phyloP scores from a whole-genome alignment of 352 stramenopile genomes.

The Phytophthora pluvialis region DNA sequence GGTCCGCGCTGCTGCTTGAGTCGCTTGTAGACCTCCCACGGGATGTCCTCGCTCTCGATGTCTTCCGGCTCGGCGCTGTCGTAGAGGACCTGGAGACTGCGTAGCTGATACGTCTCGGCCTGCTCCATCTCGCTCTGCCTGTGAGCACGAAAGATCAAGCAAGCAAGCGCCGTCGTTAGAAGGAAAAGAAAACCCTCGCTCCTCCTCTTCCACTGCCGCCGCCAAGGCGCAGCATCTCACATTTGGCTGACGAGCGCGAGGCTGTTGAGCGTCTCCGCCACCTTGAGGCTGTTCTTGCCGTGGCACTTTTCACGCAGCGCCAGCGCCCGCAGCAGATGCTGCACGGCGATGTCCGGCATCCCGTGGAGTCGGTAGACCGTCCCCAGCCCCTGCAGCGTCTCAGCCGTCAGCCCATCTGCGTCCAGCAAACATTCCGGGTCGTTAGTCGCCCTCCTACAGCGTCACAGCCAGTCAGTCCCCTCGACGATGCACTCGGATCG shows the following conservation, averaged over 20 bases:
- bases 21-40: slow-evolving; percentile 84
- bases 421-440: not conserved
- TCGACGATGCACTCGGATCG: too few relatives aligned
- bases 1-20: slow-evolving; percentile 70
- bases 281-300: slow-evolving; percentile 65
- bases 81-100: slow-evolving; percentile 62
- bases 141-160: not conserved
- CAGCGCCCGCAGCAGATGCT: slow-evolving; percentile 69
- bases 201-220: not conserved
- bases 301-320: slow-evolving; percentile 51
- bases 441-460: too few relatives aligned
- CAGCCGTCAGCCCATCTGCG: slow-evolving; percentile 63
- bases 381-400: slow-evolving; percentile 69
- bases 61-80: slow-evolving; percentile 66
- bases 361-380: slow-evolving; percentile 74
- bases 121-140: slow-evolving; percentile 47
- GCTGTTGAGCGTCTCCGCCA: slow-evolving; percentile 84
- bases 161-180: not conserved
- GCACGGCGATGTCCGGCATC: slow-evolving; percentile 51
- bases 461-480: too few relatives aligned
- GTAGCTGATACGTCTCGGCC: slow-evolving; percentile 56
- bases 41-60: slow-evolving; percentile 77
- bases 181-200: not conserved
- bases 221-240: slow-evolving; percentile 28
- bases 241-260: slow-evolving; percentile 59